Evolutionary conservation across 441 rosid species (phyloP).

Genomic region (Syzygium syzygioides): DNA sequence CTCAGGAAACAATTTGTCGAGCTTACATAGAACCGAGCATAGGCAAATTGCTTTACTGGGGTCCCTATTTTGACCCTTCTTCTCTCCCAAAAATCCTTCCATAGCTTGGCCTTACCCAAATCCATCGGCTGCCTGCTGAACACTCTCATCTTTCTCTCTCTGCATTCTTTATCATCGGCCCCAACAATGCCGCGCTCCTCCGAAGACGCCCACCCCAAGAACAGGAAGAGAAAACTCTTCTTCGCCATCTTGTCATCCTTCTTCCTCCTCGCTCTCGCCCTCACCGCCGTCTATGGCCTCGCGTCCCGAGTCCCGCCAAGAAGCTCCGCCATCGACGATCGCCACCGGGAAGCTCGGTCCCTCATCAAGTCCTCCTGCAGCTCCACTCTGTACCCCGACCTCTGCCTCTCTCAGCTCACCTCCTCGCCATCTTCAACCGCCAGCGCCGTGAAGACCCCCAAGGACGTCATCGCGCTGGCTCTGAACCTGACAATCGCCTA

Average conservation of each 20-base stretch:
- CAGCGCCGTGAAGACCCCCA: slow-evolving; percentile 28
- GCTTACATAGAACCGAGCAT: background rate
- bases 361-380: slow-evolving; percentile 47
- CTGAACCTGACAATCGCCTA: slow-evolving; percentile 36
- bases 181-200: background rate
- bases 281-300: background rate
- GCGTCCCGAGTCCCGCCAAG: background rate
- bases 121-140: background rate
- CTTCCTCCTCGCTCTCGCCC: slow-evolving; percentile 6
- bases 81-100: background rate
- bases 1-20: background rate
- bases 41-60: background rate
- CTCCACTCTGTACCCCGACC: slow-evolving; percentile 43
- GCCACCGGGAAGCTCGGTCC: slow-evolving; percentile 18
- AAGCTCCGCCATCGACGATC: background rate
- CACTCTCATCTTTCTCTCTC: background rate
- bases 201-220: background rate
- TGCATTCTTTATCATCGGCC: background rate
- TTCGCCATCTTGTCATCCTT: slow-evolving; percentile 11
- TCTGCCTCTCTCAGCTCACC: slow-evolving; percentile 49
- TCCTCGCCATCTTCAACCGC: slow-evolving; percentile 16
- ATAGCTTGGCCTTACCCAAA: background rate
- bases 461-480: slow-evolving; percentile 40
- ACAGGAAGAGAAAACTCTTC: slow-evolving; percentile 10
- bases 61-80: background rate